Base-by-base conservation (phyloP, 257 asterid genomes). In the Vinca minor region DNA sequence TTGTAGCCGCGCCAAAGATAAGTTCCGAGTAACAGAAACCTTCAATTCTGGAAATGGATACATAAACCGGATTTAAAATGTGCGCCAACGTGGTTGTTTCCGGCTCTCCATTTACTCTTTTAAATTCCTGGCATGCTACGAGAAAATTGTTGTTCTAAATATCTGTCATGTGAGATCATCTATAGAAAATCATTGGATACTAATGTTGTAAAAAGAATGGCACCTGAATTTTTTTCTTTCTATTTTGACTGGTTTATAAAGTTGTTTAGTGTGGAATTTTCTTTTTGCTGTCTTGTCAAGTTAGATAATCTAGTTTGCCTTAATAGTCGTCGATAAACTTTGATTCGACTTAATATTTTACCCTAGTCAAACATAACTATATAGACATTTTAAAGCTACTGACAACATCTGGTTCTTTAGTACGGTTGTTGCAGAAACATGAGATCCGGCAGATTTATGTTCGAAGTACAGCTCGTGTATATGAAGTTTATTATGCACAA, bases 381-480 rank as follows among this genome's bases (percentile, higher is more conserved):
- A 20, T 44, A n/a, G 28, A 59, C 29, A 25, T 26, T 39, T 55
- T 64, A 47, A 64, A 36, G 39, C 74, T 52, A 71, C 64, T 53
- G 21, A 54, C n/a, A 28, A 70, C 67, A 34, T 73, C 4, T 62
- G 63, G 62, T 36, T 26, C 61, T 83, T n/a, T n/a, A 89, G 97
- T 89, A 63, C 65, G 73, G 74, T 85, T 93, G 71, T 72, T 53
- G 72, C 81, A 74, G 58, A 85, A 76, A 83, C 76, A 76, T 54
- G 88, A 83, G 28, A 72, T 89, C 57, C 66, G 78, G 50, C 97
- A 89, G 76, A 75, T 89, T 46, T 93, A 93, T 79, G 85, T 89
- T 58, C 87, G 96, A 58, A 93, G 99, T 79, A 87, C 90, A 64
- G 96, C 97, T 53, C 96, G 97, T 58, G 81, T 82, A 46, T 89